Base-by-base conservation (phyloP, 768 basidiomycete species). In the Boletellus ananiceps region DNA sequence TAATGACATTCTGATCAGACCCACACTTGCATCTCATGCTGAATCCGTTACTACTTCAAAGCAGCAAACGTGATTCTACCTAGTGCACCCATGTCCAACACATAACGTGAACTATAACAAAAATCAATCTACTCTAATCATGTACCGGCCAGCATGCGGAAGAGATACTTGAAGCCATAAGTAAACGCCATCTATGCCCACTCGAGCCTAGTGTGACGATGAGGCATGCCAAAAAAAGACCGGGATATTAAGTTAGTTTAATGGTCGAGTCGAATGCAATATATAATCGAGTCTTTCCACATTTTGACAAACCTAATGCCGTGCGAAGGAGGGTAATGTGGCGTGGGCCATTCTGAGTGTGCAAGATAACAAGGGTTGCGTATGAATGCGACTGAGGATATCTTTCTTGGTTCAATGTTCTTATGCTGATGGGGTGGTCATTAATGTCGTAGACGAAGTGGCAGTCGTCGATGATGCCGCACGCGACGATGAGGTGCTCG, bases 41-140 rank as follows among this genome's bases (percentile, higher is more conserved):
- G 29, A 29, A 29, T 9, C 29, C 29, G 29, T 29, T 29, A 29
- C 29, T 11, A 29, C 29, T 29, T 36, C 35, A 14, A 15, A 23
- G 25, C 15, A n/a, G 32, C 5, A 45, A 44, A 48, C 44, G 31
- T 27, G 27, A 39, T 16, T 39, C 36, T 50, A 49, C 34, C 34
- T 23, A 25, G n/a, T 44, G 36, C 11, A 51, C 35, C 38, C 23
- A 29, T 47, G 51, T 46, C 54, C 49, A 47, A 47, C 50, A 43
- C 33, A 61, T 64, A 58, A 61, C 36, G 38, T 59, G 41, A 64
- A 47, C 48, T 54, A 61, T 64, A 64, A 61, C 46, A 47, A 47
- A 50, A 55, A 35, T n/a, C 29, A 7, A 40, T 57, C 29, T 60
- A 57, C 41, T 39, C 49, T 54, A 43, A 50, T 23, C 47, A 16